A percentile compares a stretch with the other conserved stretches of the same genome.
Conservation (phyloP, 2,329 filamentous ascomycete genomes). For the Annulohypoxylon truncatum region DNA sequence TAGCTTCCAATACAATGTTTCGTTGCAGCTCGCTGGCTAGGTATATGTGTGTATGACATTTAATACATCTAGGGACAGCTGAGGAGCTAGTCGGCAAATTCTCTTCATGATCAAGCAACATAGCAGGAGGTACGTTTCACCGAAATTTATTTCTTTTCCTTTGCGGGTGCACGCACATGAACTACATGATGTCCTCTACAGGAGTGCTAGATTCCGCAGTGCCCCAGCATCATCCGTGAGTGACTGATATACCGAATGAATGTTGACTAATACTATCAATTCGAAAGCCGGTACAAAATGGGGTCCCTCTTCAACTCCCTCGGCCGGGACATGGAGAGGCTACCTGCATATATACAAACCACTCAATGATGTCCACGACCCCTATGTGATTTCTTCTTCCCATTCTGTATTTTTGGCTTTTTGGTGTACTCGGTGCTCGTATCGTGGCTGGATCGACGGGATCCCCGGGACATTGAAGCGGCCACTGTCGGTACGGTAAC, state of each 20-base stretch:
- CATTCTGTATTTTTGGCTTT: constrained; percentile 43
- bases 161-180: constrained; percentile 1
- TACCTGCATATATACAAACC: constrained; percentile 22
- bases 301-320: not conserved
- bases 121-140: constrained; percentile 12
- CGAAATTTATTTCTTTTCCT: not conserved
- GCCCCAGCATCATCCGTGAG: constrained; percentile 11
- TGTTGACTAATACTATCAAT: constrained; percentile 21
- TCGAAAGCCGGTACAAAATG: constrained; percentile 20
- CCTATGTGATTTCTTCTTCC: constrained; percentile 48
- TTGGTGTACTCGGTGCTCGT: constrained; percentile 41
- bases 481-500: constrained; percentile 34
- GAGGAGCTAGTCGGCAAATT: not conserved
- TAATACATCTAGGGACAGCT: not conserved
- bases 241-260: constrained; percentile 32
- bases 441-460: constrained; percentile 42
- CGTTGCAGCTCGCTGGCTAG: not conserved
- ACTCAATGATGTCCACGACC: constrained; percentile 44
- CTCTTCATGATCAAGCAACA: not conserved
- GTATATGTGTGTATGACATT: not conserved
- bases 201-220: constrained; percentile 4
- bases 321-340: not conserved
- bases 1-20: not conserved
- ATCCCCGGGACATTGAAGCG: constrained; percentile 39
- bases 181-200: not conserved